phyloP scores from a whole-genome alignment of 208 protist species.

The Acanthamoeba pearcei region DNA sequence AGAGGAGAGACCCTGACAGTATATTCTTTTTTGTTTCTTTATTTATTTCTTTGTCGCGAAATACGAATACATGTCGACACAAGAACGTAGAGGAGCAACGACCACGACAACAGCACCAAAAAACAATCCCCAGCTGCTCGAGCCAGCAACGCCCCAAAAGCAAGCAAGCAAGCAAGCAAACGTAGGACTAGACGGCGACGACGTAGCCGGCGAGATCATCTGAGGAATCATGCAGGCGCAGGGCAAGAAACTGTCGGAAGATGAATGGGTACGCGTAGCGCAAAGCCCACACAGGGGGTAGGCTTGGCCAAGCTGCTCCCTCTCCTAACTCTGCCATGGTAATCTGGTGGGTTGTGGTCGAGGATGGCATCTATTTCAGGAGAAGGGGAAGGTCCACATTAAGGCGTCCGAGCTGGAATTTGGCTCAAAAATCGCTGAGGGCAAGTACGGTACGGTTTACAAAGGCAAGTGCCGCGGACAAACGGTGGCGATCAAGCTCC shows the following conservation, averaged over 20 bases:
- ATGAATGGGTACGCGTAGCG: not conserved
- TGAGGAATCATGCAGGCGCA: not conserved
- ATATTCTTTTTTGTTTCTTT: too few species aligned
- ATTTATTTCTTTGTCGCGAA: too few species aligned
- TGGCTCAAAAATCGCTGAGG: conserved; percentile 50
- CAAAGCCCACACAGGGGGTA: too few species aligned
- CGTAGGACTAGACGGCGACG: too few species aligned
- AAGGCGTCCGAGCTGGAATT: conserved; percentile 57
- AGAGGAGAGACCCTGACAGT: not conserved
- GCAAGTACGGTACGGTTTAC: conserved; percentile 66
- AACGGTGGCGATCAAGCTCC: conserved; percentile 63
- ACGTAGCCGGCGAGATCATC: too few species aligned
- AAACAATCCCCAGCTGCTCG: too few species aligned
- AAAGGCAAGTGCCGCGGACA: conserved; percentile 52
- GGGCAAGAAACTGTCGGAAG: conserved; percentile 20
- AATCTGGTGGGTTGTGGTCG: not conserved
- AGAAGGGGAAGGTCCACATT: conserved; percentile 65
- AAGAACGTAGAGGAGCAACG: too few species aligned
- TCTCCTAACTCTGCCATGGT: not conserved
- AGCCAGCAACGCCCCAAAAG: too few species aligned
- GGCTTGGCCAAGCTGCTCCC: not conserved
- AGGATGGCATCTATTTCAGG: not conserved
- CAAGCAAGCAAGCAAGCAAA: too few species aligned
- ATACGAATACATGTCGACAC: too few species aligned
- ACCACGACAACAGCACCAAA: too few species aligned